phyloP scores from a whole-genome alignment of 179 eudicot species.

The Heliamphora pulchella region DNA sequence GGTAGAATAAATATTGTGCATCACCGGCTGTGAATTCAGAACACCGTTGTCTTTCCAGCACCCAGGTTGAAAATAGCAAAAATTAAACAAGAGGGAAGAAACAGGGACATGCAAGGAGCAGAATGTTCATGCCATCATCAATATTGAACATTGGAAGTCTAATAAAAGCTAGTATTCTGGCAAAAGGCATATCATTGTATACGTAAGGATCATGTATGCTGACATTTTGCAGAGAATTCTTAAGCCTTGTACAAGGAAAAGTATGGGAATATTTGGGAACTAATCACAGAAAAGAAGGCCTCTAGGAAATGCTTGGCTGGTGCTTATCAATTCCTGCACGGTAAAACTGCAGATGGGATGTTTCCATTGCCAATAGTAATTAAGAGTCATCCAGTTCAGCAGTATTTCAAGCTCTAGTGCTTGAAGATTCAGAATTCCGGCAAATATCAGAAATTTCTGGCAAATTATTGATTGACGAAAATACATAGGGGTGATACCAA shows the following conservation, averaged over 20 bases:
- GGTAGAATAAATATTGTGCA: not conserved
- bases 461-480: not conserved
- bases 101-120: not conserved
- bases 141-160: not conserved
- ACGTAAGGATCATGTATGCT: too few species aligned
- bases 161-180: not conserved
- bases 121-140: not conserved
- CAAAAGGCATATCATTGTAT: not conserved
- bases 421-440: not conserved
- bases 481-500: not conserved
- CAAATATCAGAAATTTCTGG: not conserved
- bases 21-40: not conserved
- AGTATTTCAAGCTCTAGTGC: not conserved
- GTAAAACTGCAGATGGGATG: not conserved
- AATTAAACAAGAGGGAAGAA: not conserved
- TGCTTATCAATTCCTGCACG: not conserved
- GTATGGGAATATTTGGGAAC: not conserved
- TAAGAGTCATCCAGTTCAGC: not conserved
- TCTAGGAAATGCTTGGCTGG: not conserved
- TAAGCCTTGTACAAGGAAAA: too few species aligned
- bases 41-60: not conserved
- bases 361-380: not conserved
- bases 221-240: not conserved
- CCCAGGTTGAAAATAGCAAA: not conserved
- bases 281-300: not conserved